Conservation (phyloP, 495 filamentous ascomycete genomes). For the Hypoxylon cercidicola region DNA sequence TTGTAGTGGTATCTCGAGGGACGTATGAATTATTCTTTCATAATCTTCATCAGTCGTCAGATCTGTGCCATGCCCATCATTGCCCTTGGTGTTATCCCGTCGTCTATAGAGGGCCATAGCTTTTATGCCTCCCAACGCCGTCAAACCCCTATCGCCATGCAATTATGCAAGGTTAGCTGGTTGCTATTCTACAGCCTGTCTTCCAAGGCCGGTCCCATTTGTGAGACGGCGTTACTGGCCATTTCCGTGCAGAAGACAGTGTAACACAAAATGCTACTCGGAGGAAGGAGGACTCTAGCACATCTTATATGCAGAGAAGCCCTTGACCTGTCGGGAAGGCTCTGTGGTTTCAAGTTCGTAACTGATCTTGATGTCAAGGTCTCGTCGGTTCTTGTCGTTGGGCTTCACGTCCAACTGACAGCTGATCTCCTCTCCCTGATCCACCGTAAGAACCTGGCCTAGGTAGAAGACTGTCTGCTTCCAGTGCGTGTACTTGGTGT, state of each 20-base stretch:
- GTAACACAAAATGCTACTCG: slow-evolving; percentile 1
- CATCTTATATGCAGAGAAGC: slow-evolving; percentile 89
- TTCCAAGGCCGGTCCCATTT: slow-evolving; percentile 4
- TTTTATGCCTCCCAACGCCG: slow-evolving; percentile 38
- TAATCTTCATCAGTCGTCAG: slow-evolving; percentile 42
- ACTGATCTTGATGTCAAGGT: slow-evolving; percentile 88
- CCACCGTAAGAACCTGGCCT: slow-evolving; percentile 83
- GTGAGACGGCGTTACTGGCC: background rate
- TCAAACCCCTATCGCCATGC: slow-evolving; percentile 29
- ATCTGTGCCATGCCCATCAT: background rate
- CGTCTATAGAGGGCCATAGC: slow-evolving; percentile 6
- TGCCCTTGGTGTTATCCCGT: slow-evolving; percentile 2
- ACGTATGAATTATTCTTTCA: slow-evolving; percentile 41
- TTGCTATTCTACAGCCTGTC: slow-evolving; percentile 13
- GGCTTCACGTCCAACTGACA: slow-evolving; percentile 83
- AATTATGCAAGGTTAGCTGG: slow-evolving; percentile 26
- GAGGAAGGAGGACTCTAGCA: slow-evolving; percentile 53
- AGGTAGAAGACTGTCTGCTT: slow-evolving; percentile 95
- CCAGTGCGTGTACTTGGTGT: slow-evolving; percentile 94
- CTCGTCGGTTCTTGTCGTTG: slow-evolving; percentile 92
- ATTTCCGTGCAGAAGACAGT: slow-evolving; percentile 8
- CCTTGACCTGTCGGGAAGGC: slow-evolving; percentile 70
- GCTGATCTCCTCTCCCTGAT: slow-evolving; percentile 76
- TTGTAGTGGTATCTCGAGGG: slow-evolving; percentile 25
- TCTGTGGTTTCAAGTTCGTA: slow-evolving; percentile 85